A percentile compares a stretch with the other conserved stretches of the same genome.
These are phyloP conservation scores for Quercus bicolor DNA, from an alignment of 306 rosid genomes.

Conservation along the genomic window DNA sequence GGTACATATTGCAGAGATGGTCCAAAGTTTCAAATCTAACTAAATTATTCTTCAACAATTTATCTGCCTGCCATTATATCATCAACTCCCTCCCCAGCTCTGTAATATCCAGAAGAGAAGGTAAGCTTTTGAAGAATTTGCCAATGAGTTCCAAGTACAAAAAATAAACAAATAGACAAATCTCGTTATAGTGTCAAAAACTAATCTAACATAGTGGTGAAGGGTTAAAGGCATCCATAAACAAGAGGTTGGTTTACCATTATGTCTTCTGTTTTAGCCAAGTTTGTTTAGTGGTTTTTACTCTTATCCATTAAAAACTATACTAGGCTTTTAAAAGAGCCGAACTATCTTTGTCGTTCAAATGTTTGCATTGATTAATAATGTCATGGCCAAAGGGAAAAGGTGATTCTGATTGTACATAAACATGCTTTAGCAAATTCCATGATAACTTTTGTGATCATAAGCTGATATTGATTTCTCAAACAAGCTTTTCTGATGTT, in stretches of 20 bases:
- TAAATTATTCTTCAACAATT: neutral
- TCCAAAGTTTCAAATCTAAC: slow-evolving; percentile 20
- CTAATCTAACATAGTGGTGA: neutral
- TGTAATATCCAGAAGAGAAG: neutral
- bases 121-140: neutral
- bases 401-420: neutral
- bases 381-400: neutral
- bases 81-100: neutral
- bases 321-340: neutral
- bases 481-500: neutral
- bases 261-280: too few relatives aligned
- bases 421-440: neutral
- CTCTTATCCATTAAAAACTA: neutral
- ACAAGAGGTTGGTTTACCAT: too few relatives aligned
- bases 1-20: slow-evolving; percentile 14
- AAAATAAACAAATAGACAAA: neutral
- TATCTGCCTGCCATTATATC: neutral
- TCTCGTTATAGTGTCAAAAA: neutral
- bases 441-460: neutral
- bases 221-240: too few relatives aligned
- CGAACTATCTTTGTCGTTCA: neutral
- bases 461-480: neutral
- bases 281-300: too few relatives aligned
- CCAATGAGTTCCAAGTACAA: neutral
- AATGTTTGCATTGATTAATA: neutral